Percentiles rank a stretch among this genome's conserved stretches.
These are phyloP conservation scores for Prunella vulgaris DNA, from an alignment of 257 asterid species.

Conservation along the genomic window DNA sequence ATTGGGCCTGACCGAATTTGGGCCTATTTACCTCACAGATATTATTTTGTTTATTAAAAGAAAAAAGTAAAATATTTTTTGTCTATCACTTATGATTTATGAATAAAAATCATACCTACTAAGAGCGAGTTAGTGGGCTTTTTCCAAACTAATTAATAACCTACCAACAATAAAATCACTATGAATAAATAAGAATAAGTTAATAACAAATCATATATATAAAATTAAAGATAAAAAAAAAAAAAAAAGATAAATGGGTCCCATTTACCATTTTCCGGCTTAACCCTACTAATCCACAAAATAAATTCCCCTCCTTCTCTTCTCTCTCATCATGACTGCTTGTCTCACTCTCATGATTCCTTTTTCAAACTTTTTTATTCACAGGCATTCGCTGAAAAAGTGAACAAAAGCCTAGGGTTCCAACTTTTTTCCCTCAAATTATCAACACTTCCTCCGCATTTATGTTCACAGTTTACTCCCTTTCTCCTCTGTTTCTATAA, in stretches of 20 bases:
- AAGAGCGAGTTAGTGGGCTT: neutral
- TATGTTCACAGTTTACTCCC: constrained; percentile 22
- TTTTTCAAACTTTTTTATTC: constrained; percentile 34
- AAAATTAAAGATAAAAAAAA: too few species aligned
- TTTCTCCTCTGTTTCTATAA: neutral
- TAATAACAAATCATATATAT: too few species aligned
- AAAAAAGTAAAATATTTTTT: too few species aligned
- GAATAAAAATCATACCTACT: neutral
- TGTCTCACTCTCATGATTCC: constrained; percentile 37
- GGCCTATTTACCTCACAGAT: too few species aligned
- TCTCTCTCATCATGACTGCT: constrained; percentile 29
- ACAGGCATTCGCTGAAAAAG: constrained; percentile 59
- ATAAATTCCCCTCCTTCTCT: neutral
- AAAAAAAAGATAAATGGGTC: neutral
- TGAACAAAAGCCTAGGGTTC: constrained; percentile 44
- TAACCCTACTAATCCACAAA: neutral
- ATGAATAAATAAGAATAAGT: too few species aligned
- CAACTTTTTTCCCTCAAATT: constrained; percentile 25
- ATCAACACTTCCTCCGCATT: constrained; percentile 22
- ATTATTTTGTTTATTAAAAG: too few species aligned
- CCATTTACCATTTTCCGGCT: neutral
- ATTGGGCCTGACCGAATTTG: too few species aligned
- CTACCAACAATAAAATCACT: neutral
- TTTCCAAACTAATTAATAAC: neutral
- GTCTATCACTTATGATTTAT: too few species aligned